These are phyloP conservation scores for Cryomyces minteri DNA, from an alignment of 495 filamentous ascomycete genomes.

Conservation along the genomic window DNA sequence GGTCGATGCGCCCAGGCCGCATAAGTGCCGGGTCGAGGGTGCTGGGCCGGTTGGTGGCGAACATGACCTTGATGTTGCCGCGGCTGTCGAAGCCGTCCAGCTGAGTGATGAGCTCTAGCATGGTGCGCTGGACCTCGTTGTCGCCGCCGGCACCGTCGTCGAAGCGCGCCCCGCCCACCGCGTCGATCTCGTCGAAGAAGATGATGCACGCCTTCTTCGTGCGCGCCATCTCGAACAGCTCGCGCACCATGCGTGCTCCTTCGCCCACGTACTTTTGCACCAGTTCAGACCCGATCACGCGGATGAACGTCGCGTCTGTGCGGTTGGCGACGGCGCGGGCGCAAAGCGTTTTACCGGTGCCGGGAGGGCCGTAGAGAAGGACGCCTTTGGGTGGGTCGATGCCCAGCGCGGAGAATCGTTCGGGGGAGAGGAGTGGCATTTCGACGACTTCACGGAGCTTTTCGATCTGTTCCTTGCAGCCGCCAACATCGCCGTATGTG, in stretches of 20 bases:
- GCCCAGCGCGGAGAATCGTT: constrained; percentile 91
- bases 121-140: constrained; percentile 98
- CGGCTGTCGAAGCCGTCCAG: constrained; percentile 93
- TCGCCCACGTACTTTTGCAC: constrained; percentile 99
- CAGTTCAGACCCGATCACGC: constrained; percentile 90
- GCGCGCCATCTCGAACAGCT: constrained; percentile 97
- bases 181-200: constrained; percentile 99
- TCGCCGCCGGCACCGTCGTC: constrained; percentile 96
- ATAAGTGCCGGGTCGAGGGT: constrained; percentile 93
- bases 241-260: constrained; percentile 92
- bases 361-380: constrained; percentile 87
- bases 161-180: constrained; percentile 93
- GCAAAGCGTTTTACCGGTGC: constrained; percentile 95
- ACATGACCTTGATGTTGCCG: constrained; percentile 99
- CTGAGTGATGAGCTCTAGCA: constrained; percentile 97
- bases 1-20: constrained; percentile 92
- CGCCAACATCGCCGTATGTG: constrained; percentile 95
- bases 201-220: constrained; percentile 99
- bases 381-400: constrained; percentile 98
- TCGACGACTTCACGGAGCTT: constrained; percentile 97
- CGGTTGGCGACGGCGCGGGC: constrained; percentile 92
- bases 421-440: constrained; percentile 89
- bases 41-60: constrained; percentile 92
- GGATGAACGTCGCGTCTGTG: constrained; percentile 96
- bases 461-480: constrained; percentile 98